Percentiles rank a stretch among this genome's conserved stretches.
Evolutionary conservation across 805 yeast genomes (phyloP).

Genomic region (Monosporozyma servazzii): DNA sequence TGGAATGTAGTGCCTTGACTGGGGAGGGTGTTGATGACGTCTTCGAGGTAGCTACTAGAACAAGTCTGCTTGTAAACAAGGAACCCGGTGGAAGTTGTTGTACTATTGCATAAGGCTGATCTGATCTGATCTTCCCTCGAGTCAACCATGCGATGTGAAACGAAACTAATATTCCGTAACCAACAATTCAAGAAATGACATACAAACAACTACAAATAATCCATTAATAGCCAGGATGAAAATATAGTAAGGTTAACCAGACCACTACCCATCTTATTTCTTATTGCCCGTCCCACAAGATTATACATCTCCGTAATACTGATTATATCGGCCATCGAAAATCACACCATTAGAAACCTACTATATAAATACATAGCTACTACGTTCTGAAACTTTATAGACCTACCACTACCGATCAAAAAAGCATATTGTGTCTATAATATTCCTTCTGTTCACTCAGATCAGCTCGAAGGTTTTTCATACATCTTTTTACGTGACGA

Average conservation of each 20-base stretch:
- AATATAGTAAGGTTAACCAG: too few species aligned
- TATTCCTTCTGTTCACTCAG: background rate
- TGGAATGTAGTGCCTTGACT: conserved; percentile 85
- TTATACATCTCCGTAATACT: background rate
- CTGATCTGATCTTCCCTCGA: background rate
- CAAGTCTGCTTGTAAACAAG: conserved; percentile 54
- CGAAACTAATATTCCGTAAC: background rate
- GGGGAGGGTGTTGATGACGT: conserved; percentile 95
- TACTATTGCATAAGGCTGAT: conserved; percentile 17
- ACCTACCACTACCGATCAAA: background rate
- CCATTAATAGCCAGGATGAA: too few species aligned
- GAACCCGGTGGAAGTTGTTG: conserved; percentile 34
- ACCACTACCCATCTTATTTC: too few species aligned
- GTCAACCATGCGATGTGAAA: background rate
- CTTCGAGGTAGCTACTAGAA: conserved; percentile 83
- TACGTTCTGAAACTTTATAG: background rate
- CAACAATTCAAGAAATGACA: background rate
- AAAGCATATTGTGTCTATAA: background rate
- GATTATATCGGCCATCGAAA: background rate
- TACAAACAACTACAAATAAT: too few species aligned
- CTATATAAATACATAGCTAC: background rate
- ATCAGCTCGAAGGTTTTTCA: background rate
- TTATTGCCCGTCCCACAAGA: too few species aligned
- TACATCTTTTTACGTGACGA: background rate
- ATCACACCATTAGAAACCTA: background rate